Conservation (phyloP, 176 grass and related monocot genomes). For the Eragrostis curvula region DNA sequence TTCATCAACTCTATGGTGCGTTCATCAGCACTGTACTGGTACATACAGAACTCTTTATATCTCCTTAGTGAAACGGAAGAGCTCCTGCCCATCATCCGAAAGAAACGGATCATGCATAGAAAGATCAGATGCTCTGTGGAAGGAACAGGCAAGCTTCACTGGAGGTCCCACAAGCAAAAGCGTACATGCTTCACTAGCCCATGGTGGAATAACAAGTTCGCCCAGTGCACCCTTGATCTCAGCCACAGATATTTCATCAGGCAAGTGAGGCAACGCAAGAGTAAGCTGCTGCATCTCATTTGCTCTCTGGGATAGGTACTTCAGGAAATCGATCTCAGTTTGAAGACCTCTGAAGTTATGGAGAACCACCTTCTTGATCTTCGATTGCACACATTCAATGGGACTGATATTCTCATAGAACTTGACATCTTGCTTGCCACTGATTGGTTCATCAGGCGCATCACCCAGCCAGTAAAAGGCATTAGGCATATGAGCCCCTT, state of each 20-base stretch:
- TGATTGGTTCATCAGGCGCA: neutral
- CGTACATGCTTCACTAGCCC: conserved; percentile 2
- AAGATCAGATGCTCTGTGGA: conserved; percentile 18
- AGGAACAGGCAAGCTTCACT: neutral
- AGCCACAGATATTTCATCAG: neutral
- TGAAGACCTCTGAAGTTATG: neutral
- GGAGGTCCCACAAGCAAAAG: neutral
- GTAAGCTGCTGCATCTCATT: conserved; percentile 6
- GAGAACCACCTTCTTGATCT: conserved; percentile 36
- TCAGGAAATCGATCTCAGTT: conserved; percentile 6
- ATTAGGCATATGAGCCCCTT: too few species aligned
- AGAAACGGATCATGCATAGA: conserved; percentile 12
- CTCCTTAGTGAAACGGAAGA: neutral
- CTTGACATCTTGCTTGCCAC: neutral
- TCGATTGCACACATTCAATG: conserved; percentile 22
- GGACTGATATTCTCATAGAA: conserved; percentile 8
- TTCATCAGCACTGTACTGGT: neutral
- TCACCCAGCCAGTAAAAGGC: too few species aligned
- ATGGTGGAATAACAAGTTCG: neutral
- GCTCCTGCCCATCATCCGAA: neutral
- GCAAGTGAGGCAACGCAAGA: neutral
- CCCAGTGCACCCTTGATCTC: neutral
- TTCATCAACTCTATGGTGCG: neutral
- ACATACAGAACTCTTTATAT: neutral
- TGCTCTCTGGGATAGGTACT: neutral